Conservation (phyloP, 192 early-diverging fungal genomes). For the Coemansia furcata region DNA sequence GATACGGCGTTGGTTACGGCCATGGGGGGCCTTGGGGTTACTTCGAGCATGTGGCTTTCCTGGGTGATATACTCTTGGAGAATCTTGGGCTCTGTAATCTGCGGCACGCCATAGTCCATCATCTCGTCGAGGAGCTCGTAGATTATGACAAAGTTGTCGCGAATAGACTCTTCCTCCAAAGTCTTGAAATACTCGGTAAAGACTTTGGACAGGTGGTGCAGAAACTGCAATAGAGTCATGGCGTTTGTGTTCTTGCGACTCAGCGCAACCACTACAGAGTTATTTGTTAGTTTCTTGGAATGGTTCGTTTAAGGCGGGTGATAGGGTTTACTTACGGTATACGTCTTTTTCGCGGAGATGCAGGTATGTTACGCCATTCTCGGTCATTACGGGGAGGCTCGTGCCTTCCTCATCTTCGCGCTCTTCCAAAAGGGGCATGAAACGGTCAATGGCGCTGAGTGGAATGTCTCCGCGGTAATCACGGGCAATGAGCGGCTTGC, state of each 20-base stretch:
- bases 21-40: constrained; percentile 85
- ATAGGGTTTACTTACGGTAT: constrained; percentile 67
- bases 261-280: constrained; percentile 73
- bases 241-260: constrained; percentile 98
- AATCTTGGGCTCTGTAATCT: constrained; percentile 87
- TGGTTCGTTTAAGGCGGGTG: too few species aligned
- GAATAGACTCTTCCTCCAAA: constrained; percentile 85
- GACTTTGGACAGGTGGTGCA: constrained; percentile 91
- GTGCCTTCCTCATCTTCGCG: constrained; percentile 92
- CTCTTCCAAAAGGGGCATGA: constrained; percentile 93
- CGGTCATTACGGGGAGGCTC: constrained; percentile 84
- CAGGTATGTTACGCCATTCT: constrained; percentile 93
- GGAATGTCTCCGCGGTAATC: constrained; percentile 99
- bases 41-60: constrained; percentile 93
- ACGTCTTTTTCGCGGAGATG: constrained; percentile 96
- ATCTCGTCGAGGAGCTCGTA: constrained; percentile 90
- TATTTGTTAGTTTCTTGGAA: neutral
- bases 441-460: constrained; percentile 92
- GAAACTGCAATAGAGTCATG: constrained; percentile 89
- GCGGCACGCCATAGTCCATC: constrained; percentile 91
- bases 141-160: constrained; percentile 90
- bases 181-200: constrained; percentile 93
- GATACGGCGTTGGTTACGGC: constrained; percentile 73
- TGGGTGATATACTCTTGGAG: constrained; percentile 95
- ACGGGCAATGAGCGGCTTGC: constrained; percentile 96